A percentile compares a stretch with the other conserved stretches of the same genome.
Conservation (phyloP, 306 rosid species). For the Amphicarpaea edgeworthii region DNA sequence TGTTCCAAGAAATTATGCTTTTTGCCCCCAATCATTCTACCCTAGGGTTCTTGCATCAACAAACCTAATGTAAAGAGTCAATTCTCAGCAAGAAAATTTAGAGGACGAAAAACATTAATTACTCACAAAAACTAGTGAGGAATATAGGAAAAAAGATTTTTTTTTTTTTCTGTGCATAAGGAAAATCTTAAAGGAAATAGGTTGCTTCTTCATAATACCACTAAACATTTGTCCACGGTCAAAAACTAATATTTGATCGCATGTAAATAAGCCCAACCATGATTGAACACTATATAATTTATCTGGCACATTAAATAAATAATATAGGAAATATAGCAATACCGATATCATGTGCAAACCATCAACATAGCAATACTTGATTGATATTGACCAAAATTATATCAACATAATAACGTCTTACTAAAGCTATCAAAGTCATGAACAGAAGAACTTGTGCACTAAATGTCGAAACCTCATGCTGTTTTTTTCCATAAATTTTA, state of each 20-base stretch:
- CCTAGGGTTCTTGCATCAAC: conserved; percentile 22
- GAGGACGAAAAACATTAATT: too few species aligned
- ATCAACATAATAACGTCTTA: conserved; percentile 32
- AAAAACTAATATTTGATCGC: conserved; percentile 30
- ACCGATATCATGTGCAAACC: conserved; percentile 19
- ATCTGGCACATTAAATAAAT: conserved; percentile 29
- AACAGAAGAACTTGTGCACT: conserved; percentile 15
- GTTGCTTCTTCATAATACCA: conserved; percentile 14
- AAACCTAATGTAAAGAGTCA: conserved; percentile 42
- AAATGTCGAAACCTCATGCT: not conserved
- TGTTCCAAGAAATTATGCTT: conserved; percentile 38
- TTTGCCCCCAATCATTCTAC: conserved; percentile 15
- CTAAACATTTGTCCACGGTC: conserved; percentile 11
- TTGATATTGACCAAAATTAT: conserved; percentile 25
- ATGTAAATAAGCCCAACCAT: conserved; percentile 15
- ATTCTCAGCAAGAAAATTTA: conserved; percentile 14
- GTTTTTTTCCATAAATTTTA: conserved; percentile 20
- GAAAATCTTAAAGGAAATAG: conserved; percentile 21
- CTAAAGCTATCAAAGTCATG: conserved; percentile 29
- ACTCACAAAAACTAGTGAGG: too few species aligned
- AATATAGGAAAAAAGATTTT: too few species aligned
- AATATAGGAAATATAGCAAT: conserved; percentile 9
- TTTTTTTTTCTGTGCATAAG: not conserved
- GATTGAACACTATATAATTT: conserved; percentile 19
- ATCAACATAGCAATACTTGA: conserved; percentile 37